Conservation (phyloP, 108 stramenopile genomes). For the Phaeodactylum tricornutum region DNA sequence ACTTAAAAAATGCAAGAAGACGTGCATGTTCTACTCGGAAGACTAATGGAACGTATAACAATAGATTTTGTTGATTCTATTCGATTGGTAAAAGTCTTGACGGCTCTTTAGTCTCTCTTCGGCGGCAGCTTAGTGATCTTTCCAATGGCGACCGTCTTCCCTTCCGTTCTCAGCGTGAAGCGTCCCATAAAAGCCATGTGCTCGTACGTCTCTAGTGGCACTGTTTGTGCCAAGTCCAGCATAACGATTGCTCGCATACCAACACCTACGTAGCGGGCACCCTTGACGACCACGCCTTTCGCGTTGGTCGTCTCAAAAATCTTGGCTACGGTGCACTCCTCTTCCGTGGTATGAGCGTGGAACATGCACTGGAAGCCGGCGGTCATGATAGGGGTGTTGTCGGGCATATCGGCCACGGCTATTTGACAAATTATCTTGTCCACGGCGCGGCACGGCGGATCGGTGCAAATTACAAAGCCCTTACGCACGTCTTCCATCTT, state of each 20-base stretch:
- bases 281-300: conserved; percentile 69
- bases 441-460: conserved; percentile 77
- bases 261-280: conserved; percentile 71
- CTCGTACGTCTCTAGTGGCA: conserved; percentile 87
- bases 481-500: conserved; percentile 89
- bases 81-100: no score
- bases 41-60: background rate
- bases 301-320: conserved; percentile 84
- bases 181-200: conserved; percentile 90
- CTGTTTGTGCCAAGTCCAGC: conserved; percentile 66
- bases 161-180: conserved; percentile 98
- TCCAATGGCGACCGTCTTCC: conserved; percentile 98
- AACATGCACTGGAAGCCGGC: conserved; percentile 95
- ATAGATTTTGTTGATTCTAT: no score
- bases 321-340: conserved; percentile 83
- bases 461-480: conserved; percentile 92
- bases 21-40: conserved; percentile 52
- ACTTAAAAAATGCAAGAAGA: conserved; percentile 83
- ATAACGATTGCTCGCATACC: conserved; percentile 73
- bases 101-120: conserved; percentile 68
- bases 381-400: conserved; percentile 92
- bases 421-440: conserved; percentile 79
- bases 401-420: conserved; percentile 88
- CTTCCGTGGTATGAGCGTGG: conserved; percentile 94
- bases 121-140: conserved; percentile 91